phyloP scores from a whole-genome alignment of 148 eudicot species.

The Limonium bicolor region DNA sequence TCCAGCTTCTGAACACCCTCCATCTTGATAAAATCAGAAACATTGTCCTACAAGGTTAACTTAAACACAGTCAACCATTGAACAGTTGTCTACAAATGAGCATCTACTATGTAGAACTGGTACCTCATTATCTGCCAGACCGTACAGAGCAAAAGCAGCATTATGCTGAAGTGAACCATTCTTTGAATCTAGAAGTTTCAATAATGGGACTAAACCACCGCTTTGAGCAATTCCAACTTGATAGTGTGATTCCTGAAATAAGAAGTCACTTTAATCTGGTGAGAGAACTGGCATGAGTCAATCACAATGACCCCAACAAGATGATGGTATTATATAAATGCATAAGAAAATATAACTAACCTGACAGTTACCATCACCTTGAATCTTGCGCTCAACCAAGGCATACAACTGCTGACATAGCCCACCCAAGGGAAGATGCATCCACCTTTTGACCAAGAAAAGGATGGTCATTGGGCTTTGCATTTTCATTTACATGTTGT shows the following conservation, averaged over 20 bases:
- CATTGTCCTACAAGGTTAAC: too few species aligned
- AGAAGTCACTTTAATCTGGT: too few species aligned
- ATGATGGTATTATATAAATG: not conserved
- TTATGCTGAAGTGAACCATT: slow-evolving; percentile 84
- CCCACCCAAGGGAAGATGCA: slow-evolving; percentile 91
- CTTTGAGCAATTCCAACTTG: slow-evolving; percentile 91
- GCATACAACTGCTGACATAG: slow-evolving; percentile 86
- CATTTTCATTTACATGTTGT: slow-evolving; percentile 29
- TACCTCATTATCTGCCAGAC: slow-evolving; percentile 98
- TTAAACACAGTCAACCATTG: too few species aligned
- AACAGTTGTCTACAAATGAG: too few species aligned
- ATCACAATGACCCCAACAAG: too few species aligned
- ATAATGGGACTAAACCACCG: slow-evolving; percentile 55
- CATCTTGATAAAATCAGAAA: too few species aligned
- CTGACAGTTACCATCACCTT: slow-evolving; percentile 98
- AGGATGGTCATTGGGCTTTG: slow-evolving; percentile 51
- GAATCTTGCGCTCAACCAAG: slow-evolving; percentile 77
- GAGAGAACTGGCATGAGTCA: too few species aligned
- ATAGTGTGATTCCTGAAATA: slow-evolving; percentile 66
- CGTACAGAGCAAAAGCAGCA: slow-evolving; percentile 93
- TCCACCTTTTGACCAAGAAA: slow-evolving; percentile 68
- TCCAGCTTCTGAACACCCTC: too few species aligned
- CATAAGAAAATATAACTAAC: slow-evolving; percentile 19
- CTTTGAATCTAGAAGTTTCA: slow-evolving; percentile 78
- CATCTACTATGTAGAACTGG: too few species aligned